Evolutionary conservation across 1,139 yeast genomes (phyloP), one percentile per base, ranked within the genome.

Genomic region (Blastobotrys indianensis): DNA sequence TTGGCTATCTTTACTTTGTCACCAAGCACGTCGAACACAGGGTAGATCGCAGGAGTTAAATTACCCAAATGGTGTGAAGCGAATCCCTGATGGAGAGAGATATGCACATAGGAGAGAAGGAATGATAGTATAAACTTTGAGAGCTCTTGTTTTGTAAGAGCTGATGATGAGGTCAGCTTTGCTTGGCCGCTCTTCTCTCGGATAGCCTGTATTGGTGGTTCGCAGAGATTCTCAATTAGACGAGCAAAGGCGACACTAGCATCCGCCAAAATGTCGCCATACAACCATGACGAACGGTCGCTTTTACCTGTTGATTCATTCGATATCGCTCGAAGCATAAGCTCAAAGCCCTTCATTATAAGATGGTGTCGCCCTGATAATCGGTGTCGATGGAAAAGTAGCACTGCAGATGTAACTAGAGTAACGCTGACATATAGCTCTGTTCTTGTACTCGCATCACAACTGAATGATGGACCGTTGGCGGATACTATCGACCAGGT

Each of bases 341-440:
- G 62, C 11, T 73, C 68, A 45, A 82, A 70, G 0, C 74, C 63
- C 3, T 70, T 60, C 13, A 77, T 68, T 2, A 87, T 55, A 37
- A 87, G 58, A 60, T 87, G 95, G 57, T 85, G 80, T 60, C 97
- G 78, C 30, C 83, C 79, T 0, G 81, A 70, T 30, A 87, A 66
- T 56, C 90, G 77, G 59, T 70, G 77, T 45, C 96, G 74, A 55
- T 87, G 94, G 59, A 76, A 75, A 23, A 85, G 67, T 10, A 88
- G 63, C 2, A 84, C 65, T 30, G 62, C 55, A 1, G 64, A 48
- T 28, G 50, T 29, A 20, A 54, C 50, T 51, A 53, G 34, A 11
- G 55, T 50, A 32, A 52, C 39, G 11, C 41, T 42, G 8, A 39
- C 36, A 32, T 39, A 57, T 4, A 55, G 16, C 16, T 31, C 42